phyloP scores from a whole-genome alignment of 2,329 filamentous ascomycete species.

The Laburnicola sp. region DNA sequence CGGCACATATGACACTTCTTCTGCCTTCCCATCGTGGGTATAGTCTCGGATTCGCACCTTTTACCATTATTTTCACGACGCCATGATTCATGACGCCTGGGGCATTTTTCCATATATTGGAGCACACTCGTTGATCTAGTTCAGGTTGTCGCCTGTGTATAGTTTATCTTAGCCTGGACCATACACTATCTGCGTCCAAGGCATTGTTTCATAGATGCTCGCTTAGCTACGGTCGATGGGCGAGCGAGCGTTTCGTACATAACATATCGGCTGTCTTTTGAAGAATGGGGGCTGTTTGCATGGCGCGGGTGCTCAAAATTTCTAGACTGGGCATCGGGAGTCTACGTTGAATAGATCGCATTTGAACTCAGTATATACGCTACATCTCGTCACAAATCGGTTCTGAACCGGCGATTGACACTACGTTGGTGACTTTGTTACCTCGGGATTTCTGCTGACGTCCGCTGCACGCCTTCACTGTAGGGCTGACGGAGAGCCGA shows the following conservation, averaged over 20 bases:
- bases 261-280: constrained; percentile 21
- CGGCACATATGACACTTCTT: constrained; percentile 27
- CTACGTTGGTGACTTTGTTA: not conserved
- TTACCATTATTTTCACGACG: constrained; percentile 25
- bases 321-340: constrained; percentile 30
- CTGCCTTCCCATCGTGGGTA: constrained; percentile 34
- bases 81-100: constrained; percentile 46
- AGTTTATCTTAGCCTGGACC: constrained; percentile 33
- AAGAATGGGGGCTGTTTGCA: constrained; percentile 19
- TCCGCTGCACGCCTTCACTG: constrained; percentile 19
- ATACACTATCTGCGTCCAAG: constrained; percentile 22
- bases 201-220: constrained; percentile 27
- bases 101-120: constrained; percentile 21
- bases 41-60: constrained; percentile 22
- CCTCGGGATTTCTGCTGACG: constrained; percentile 5
- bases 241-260: constrained; percentile 24
- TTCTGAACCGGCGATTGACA: not conserved
- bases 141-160: constrained; percentile 39
- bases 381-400: not conserved
- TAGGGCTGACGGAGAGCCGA: constrained; percentile 24
- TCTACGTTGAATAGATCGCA: constrained; percentile 8
- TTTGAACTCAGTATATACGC: constrained; percentile 3
- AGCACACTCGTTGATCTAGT: constrained; percentile 27
- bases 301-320: constrained; percentile 21
- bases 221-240: constrained; percentile 14